Evolutionary conservation across 2,329 filamentous ascomycete species (phyloP), one percentile per base, ranked within the genome.

Genomic region (Macroventuria anomochaeta): DNA sequence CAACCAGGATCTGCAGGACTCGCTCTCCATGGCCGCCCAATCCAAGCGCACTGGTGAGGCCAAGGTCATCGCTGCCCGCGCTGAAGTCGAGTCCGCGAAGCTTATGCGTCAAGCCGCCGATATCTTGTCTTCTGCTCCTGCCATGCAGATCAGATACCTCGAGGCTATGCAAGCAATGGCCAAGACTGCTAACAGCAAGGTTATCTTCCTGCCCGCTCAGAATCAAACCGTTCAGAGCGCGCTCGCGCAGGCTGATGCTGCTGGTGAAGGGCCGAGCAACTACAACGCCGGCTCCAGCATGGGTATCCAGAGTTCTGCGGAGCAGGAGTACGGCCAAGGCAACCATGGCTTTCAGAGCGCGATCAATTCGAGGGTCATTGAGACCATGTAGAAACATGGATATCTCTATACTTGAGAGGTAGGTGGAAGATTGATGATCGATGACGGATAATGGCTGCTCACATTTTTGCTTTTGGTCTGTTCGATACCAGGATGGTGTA

Each of bases 101-200:
- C 81, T 97, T 72, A 96, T 91, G 90, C 85, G 82, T 46, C 77
- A 95, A 79, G 93, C 95, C 31, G 95, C 95, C 75, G 93, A 99
- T 73, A 97, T 97, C 65, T 78, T 99, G 42, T 90, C 86, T 59
- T 91, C 87, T 13, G 93, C 93, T 0, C 95, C 95, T 2, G 95
- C 95, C 65, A 99, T 99, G 95, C 72, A 75, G 49, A 75, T 75
- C 60, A 49, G 72, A 63, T 97, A 97, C 76, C 88, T 99, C 63
- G 95, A 99, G 79, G 93, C 95, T 3, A 97, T 97, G 93, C 95
- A 97, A 76, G 85, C 91, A 34, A 99, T 99, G 93, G 95, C 95
- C 67, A 97, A 97, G 84, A 85, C 86, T 0, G 91, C 92, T 40
- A 96, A 92, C 77, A 85, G 82, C 76, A 96, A 96, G 79, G 89